Conservation (phyloP, 116 monocot species). For the Zostera marina region DNA sequence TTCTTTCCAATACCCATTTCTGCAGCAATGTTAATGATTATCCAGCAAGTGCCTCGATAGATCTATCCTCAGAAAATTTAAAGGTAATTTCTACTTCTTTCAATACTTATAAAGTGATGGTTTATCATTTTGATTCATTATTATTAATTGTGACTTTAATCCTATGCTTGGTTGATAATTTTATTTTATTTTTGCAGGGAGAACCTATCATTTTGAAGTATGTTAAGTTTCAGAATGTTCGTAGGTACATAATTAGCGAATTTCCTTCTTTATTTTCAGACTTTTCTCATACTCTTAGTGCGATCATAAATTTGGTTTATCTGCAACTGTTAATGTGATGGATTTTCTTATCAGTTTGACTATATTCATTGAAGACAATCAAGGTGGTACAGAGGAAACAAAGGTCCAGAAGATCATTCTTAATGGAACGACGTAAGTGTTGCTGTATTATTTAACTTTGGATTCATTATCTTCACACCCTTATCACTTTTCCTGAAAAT, state of each 20-base stretch:
- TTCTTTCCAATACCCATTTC: not conserved
- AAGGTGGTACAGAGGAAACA: slow-evolving; percentile 53
- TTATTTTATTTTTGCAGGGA: slow-evolving; percentile 25
- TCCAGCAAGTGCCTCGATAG: slow-evolving; percentile 65
- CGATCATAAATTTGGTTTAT: not conserved
- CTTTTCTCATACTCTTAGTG: not conserved
- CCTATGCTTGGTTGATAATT: too few species aligned
- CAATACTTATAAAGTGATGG: not conserved
- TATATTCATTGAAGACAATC: slow-evolving; percentile 97
- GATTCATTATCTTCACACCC: not conserved
- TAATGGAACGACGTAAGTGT: slow-evolving; percentile 77
- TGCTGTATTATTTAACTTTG: slow-evolving; percentile 7
- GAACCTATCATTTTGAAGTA: slow-evolving; percentile 67
- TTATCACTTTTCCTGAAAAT: too few species aligned
- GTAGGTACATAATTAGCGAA: slow-evolving; percentile 29
- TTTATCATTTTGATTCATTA: not conserved
- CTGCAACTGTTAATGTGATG: not conserved
- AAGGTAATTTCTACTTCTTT: slow-evolving; percentile 39
- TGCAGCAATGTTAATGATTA: slow-evolving; percentile 97
- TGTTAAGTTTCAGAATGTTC: slow-evolving; percentile 99
- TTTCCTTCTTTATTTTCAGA: not conserved
- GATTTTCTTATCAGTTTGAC: slow-evolving; percentile 50
- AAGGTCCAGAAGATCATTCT: slow-evolving; percentile 69
- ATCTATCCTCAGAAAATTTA: slow-evolving; percentile 51
- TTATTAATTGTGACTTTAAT: too few species aligned